Base-by-base conservation (phyloP, 2,329 filamentous ascomycete genomes). In the Colletotrichum graminicola region DNA sequence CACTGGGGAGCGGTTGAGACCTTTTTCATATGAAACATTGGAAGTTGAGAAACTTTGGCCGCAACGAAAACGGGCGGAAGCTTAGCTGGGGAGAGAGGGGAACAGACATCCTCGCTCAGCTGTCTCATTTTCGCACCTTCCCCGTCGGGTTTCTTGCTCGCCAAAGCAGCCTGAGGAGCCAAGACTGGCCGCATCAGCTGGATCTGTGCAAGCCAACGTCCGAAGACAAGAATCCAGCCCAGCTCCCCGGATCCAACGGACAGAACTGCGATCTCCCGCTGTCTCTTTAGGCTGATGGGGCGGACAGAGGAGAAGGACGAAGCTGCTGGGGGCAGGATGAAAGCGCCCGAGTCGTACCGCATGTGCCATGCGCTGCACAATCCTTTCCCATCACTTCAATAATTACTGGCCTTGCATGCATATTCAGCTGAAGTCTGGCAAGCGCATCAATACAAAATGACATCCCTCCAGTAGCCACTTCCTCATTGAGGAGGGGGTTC, bases 361-460 rank as follows among this genome's bases (percentile, higher is more conserved):
- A 71, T 71, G 59, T 71, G 64, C 47, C 68, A 71, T 39, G 68
- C 57, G 68, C 56, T 67, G 68, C 64, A 67, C 68, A 67, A 67
- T 47, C 68, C 64, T 52, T 57, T 59, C 64, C 68, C 57, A 71
- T 59, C 45, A 62, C 41, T 39, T 32, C 68, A 71, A 71, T 67
- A 71, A 52, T 67, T 45, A 39, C 55, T 45, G 34, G 14, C 68
- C 68, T 64, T 71, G 68, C 64, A 71, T 67, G 57, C 52, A 29
- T 67, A 49, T 57, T 71, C 64, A 52, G 57, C 45, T 64, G 59
- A 71, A 62, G 23, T 45, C 41, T 62, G 57, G 36, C 56, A 29
- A 57, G 41, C 55, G 41, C 7, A 49, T 29, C 51, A 34, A 54
- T 45, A 45, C 62, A 65, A 8, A 52, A 12, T 7, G 45, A 47